These are phyloP conservation scores for Collariella sp. DNA, from an alignment of 495 filamentous ascomycete genomes.

Conservation along the genomic window DNA sequence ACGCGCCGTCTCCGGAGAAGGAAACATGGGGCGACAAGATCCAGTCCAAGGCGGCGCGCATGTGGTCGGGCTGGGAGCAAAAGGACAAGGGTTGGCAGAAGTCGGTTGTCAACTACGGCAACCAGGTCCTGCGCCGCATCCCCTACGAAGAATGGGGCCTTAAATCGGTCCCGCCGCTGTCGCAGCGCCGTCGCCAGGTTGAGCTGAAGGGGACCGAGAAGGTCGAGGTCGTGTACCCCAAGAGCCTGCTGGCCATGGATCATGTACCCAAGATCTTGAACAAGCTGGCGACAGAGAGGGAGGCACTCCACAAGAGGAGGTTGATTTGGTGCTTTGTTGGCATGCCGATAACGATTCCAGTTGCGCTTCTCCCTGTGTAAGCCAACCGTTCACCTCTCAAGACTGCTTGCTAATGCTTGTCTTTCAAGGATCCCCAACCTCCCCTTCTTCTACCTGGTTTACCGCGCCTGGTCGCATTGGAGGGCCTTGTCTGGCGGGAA, in stretches of 20 bases:
- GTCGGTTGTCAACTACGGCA: slow-evolving; percentile 74
- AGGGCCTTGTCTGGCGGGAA: slow-evolving; percentile 73
- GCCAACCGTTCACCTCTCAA: slow-evolving; percentile 19
- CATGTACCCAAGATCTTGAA: slow-evolving; percentile 53
- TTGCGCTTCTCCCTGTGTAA: slow-evolving; percentile 79
- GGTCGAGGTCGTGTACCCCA: slow-evolving; percentile 72
- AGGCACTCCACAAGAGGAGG: slow-evolving; percentile 63
- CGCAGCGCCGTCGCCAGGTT: slow-evolving; percentile 51
- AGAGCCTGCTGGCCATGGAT: slow-evolving; percentile 53
- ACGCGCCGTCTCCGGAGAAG: slow-evolving; percentile 37
- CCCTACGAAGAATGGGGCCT: slow-evolving; percentile 96
- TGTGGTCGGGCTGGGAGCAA: slow-evolving; percentile 83
- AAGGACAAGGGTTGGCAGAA: slow-evolving; percentile 81
- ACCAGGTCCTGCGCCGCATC: slow-evolving; percentile 73
- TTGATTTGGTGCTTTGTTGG: slow-evolving; percentile 72
- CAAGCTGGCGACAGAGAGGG: slow-evolving; percentile 66
- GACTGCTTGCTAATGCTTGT: neutral
- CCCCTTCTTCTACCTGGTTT: slow-evolving; percentile 94
- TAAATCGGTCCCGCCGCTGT: slow-evolving; percentile 86
- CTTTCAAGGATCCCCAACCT: slow-evolving; percentile 73
- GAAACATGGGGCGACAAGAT: slow-evolving; percentile 52
- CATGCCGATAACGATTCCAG: slow-evolving; percentile 76
- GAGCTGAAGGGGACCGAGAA: slow-evolving; percentile 55
- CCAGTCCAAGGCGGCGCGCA: slow-evolving; percentile 57
- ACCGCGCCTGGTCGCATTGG: slow-evolving; percentile 64